phyloP scores from a whole-genome alignment of 1,139 yeast genomes.

The Eremothecium coryli region DNA sequence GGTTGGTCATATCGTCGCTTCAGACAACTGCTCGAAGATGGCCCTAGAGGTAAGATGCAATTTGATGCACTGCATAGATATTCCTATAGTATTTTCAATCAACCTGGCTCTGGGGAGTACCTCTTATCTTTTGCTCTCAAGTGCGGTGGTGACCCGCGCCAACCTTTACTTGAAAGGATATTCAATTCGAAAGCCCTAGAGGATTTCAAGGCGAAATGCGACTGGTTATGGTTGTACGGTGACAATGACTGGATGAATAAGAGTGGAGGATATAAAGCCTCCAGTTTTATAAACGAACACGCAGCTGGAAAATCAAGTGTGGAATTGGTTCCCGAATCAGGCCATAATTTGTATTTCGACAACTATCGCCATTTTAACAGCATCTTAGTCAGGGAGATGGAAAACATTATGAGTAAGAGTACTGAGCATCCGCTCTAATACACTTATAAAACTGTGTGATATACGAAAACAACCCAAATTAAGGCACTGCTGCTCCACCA shows the following conservation, averaged over 20 bases:
- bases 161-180: conserved; percentile 47
- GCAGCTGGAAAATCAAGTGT: conserved; percentile 32
- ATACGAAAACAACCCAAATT: no score
- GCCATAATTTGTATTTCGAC: conserved; percentile 64
- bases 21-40: conserved; percentile 37
- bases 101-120: conserved; percentile 69
- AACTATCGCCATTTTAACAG: conserved; percentile 44
- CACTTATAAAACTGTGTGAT: no score
- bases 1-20: conserved; percentile 72
- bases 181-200: conserved; percentile 25
- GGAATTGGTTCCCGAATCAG: conserved; percentile 43
- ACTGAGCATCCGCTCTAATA: neutral
- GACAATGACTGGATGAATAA: conserved; percentile 71
- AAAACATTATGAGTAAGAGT: conserved; percentile 10
- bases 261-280: conserved; percentile 39
- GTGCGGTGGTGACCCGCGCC: conserved; percentile 68
- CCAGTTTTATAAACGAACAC: conserved; percentile 27
- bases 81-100: conserved; percentile 61
- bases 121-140: conserved; percentile 58
- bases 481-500: no score
- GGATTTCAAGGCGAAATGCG: conserved; percentile 32
- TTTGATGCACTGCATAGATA: conserved; percentile 48
- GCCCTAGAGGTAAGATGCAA: conserved; percentile 33
- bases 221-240: conserved; percentile 63
- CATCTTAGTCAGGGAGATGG: conserved; percentile 41